These are phyloP conservation scores for Chloranthus sessilifolius DNA, from an alignment of 164 flowering plant species.

Conservation along the genomic window DNA sequence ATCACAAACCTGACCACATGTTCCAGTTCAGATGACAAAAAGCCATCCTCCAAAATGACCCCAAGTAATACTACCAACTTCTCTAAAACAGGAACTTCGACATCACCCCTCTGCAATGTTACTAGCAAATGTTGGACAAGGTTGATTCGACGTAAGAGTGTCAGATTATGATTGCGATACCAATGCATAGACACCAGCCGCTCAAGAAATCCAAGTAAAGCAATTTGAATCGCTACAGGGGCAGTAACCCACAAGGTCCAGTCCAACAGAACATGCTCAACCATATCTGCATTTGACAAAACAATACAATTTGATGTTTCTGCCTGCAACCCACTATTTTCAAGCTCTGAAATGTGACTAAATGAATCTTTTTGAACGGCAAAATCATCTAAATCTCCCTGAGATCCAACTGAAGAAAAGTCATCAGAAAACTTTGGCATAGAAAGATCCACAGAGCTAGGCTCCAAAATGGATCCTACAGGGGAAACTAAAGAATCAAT, in stretches of 20 bases:
- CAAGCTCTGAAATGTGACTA: slow-evolving; percentile 93
- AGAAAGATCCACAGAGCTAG: slow-evolving; percentile 58
- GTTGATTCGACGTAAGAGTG: slow-evolving; percentile 82
- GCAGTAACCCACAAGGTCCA: slow-evolving; percentile 99
- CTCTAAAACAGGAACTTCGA: slow-evolving; percentile 93
- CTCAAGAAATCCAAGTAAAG: slow-evolving; percentile 90
- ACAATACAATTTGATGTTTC: slow-evolving; percentile 96
- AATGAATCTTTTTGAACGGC: slow-evolving; percentile 76
- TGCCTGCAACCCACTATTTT: slow-evolving; percentile 52
- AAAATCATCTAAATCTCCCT: slow-evolving; percentile 91
- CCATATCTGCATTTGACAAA: slow-evolving; percentile 95
- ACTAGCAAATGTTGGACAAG: slow-evolving; percentile 96
- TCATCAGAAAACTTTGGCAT: slow-evolving; percentile 79
- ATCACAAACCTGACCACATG: slow-evolving; percentile 91
- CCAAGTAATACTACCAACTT: slow-evolving; percentile 93
- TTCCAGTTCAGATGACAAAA: slow-evolving; percentile 85
- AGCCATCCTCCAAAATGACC: slow-evolving; percentile 94
- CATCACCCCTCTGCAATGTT: slow-evolving; percentile 98
- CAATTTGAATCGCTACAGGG: slow-evolving; percentile 81
- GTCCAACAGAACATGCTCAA: slow-evolving; percentile 95
- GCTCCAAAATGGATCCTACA: slow-evolving; percentile 34
- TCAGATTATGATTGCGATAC: slow-evolving; percentile 96
- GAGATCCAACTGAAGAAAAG: slow-evolving; percentile 77
- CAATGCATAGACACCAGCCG: slow-evolving; percentile 97
- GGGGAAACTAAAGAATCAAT: slow-evolving; percentile 38